These are phyloP conservation scores for Colletotrichum kahawae DNA, from an alignment of 2,329 filamentous ascomycete genomes.

Conservation along the genomic window DNA sequence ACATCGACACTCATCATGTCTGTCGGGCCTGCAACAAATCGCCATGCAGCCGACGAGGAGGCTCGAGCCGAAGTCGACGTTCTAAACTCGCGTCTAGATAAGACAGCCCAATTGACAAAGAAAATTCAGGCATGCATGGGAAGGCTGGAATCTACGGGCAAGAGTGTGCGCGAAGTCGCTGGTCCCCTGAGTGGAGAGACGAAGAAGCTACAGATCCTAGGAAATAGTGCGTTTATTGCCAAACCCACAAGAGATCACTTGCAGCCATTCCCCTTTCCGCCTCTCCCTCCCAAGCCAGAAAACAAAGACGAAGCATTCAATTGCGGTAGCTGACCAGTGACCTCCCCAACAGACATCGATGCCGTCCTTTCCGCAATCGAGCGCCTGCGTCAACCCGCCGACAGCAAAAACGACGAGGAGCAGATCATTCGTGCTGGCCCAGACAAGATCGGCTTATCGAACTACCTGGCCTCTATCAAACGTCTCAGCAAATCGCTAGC, in stretches of 20 bases:
- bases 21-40: slow-evolving; percentile 50
- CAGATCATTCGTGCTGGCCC: slow-evolving; percentile 89
- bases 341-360: slow-evolving; percentile 72
- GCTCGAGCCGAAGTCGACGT: slow-evolving; percentile 74
- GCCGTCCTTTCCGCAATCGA: slow-evolving; percentile 86
- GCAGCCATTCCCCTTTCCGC: background rate
- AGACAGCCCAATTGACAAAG: slow-evolving; percentile 91
- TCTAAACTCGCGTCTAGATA: slow-evolving; percentile 78
- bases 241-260: background rate
- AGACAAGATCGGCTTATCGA: slow-evolving; percentile 78
- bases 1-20: slow-evolving; percentile 47
- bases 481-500: slow-evolving; percentile 83
- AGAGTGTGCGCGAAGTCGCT: slow-evolving; percentile 89
- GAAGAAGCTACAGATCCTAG: slow-evolving; percentile 84
- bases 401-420: slow-evolving; percentile 91
- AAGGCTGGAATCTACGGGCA: slow-evolving; percentile 84
- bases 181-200: slow-evolving; percentile 94
- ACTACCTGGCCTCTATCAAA: slow-evolving; percentile 89
- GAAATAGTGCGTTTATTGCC: slow-evolving; percentile 64
- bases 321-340: slow-evolving; percentile 23
- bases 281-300: background rate
- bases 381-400: slow-evolving; percentile 84
- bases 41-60: slow-evolving; percentile 67
- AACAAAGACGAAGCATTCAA: background rate
- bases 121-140: slow-evolving; percentile 91